Evolutionary conservation across 306 rosid species (phyloP), one percentile per base, ranked within the genome.

Genomic region (Corylus heterophylla): DNA sequence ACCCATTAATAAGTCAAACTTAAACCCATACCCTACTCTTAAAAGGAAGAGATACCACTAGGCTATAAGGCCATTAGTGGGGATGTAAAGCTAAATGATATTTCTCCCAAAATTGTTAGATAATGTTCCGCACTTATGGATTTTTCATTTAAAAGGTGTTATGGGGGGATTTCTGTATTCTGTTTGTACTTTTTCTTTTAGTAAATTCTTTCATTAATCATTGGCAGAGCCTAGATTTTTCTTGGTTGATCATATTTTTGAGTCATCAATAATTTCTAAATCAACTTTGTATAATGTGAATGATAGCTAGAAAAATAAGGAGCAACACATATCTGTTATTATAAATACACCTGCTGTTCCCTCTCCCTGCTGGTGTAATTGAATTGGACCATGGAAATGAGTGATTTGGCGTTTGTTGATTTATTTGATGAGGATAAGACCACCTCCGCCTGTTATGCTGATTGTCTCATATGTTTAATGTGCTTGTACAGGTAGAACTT

Each of bases 401-500:
- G 70, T 31, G 70, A 64, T 64, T 64, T 16, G 11, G 7, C 48
- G 6, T 42, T 64, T 64, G 69, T 29, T 63, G 8, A 5, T 54
- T 18, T 54, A 63, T 63, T 31, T 31, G 45, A 63, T 31, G 44
- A 54, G 61, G 70, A 74, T 73, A 75, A 54, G 73, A 75, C 47
- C 58, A 78, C 66, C 63, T 42, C 29, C 54, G 55, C 73, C 79
- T 54, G 7, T 17, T 81, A 69, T 75, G 51, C 62, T 78, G 70
- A 80, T 75, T 75, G 55, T 74, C 48, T 71, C 75, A 50, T 84
- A 49, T 20, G 31, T 74, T 45, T 75, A 76, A 78, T 66, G 9
- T 54, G 58, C 49, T 76, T 62, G 63, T 71, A 69, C 89, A 95
- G 98, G 99, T 95, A 79, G 99, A 95, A 76, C 96, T 95, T 87